Base-by-base conservation (phyloP, 805 yeast genomes). In the Wickerhamiella musiphila region DNA sequence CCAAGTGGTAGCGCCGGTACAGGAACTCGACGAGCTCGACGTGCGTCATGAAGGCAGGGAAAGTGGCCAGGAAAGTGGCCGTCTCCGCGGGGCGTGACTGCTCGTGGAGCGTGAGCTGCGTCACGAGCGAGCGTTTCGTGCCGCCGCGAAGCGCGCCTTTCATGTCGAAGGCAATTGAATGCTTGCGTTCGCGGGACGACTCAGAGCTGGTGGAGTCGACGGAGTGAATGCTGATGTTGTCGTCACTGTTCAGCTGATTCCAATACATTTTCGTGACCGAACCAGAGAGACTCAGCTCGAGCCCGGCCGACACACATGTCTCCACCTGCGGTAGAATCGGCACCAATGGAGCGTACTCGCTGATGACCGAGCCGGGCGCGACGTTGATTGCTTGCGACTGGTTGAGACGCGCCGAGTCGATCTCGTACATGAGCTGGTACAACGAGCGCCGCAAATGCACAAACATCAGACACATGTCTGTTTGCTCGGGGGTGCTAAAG, bases 101-200 rank as follows among this genome's bases (percentile, higher is more conserved):
- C 24, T 68, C 69, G 47, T 82, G 92, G 47, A 73, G 77, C 0
- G 93, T 79, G 37, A 84, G 60, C 51, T 78, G 81, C 33, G 82
- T 76, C 6, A 86, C 64, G 27, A 86, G 57, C 0, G 93, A 92
- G 27, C 67, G 72, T 28, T 70, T 65, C 0, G 92, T 68, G 4
- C 94, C 95, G 32, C 94, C 95, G 49, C 75, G 77, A 23, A 83
- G 65, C 33, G 63, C 63, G 2, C 84, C 90, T 37, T 70, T 69
- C 19, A 70, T 56, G 40, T 81, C 90, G 44, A 70, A 72, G 17
- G 73, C 58, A 31, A 55, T 23, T 6, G 19, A 8, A n/a, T 18
- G 22, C 14, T 8, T 13, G 3, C 13, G 7, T 18, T 28, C 30
- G 23, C 18, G 9, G 15, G 17, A 13, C 15, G 9, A 11, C 9